Conservation (phyloP, 495 filamentous ascomycete species). For the Parmelia sp. region DNA sequence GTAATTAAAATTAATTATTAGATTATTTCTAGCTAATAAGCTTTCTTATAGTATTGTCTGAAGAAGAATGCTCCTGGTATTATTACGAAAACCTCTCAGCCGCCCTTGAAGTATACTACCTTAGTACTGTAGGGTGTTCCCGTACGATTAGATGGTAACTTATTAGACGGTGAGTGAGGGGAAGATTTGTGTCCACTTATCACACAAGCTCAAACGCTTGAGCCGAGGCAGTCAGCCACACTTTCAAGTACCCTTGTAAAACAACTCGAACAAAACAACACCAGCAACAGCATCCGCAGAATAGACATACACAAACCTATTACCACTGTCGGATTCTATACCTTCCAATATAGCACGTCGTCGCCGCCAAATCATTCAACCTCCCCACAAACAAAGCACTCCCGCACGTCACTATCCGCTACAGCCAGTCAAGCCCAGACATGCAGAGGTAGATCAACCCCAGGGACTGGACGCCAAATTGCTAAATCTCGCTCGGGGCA, state of each 20-base stretch:
- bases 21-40: no score
- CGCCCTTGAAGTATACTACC: no score
- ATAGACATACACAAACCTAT: neutral
- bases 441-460: neutral
- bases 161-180: no score
- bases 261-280: neutral
- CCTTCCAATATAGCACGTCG: no score
- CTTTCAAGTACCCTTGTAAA: neutral
- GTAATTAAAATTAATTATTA: no score
- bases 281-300: neutral
- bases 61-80: no score
- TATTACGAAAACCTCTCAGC: no score
- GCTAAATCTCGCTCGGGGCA: neutral
- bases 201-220: neutral
- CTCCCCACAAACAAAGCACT: neutral
- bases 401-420: constrained; percentile 3
- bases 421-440: neutral
- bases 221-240: constrained; percentile 9
- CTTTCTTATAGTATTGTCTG: no score
- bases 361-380: neutral
- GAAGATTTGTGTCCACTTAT: no score
- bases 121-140: no score
- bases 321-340: no score
- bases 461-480: neutral
- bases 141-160: no score